phyloP scores from a whole-genome alignment of 2,329 filamentous ascomycete species.

The Ilyonectria sp. region DNA sequence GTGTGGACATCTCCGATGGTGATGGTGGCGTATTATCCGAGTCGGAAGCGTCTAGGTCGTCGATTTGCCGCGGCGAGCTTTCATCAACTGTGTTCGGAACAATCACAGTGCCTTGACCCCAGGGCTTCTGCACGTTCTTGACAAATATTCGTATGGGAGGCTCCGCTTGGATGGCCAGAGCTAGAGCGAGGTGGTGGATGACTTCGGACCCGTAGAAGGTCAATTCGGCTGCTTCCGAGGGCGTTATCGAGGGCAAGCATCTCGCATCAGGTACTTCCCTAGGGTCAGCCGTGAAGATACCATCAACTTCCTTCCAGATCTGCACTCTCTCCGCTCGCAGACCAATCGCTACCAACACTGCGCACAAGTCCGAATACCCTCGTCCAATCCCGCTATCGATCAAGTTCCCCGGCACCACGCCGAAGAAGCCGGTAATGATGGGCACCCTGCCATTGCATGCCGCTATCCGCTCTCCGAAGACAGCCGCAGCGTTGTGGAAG shows the following conservation, averaged over 20 bases:
- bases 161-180: slow-evolving; percentile 87
- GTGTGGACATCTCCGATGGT: slow-evolving; percentile 56
- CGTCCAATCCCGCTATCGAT: slow-evolving; percentile 91
- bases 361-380: slow-evolving; percentile 97
- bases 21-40: slow-evolving; percentile 70
- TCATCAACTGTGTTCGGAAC: slow-evolving; percentile 73
- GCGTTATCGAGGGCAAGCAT: slow-evolving; percentile 88
- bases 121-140: slow-evolving; percentile 92
- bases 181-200: slow-evolving; percentile 99
- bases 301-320: slow-evolving; percentile 99
- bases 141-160: slow-evolving; percentile 88
- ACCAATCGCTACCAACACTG: slow-evolving; percentile 90
- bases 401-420: slow-evolving; percentile 90
- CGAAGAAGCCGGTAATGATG: slow-evolving; percentile 94
- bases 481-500: slow-evolving; percentile 79
- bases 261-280: slow-evolving; percentile 94
- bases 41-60: slow-evolving; percentile 50
- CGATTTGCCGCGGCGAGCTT: too few relatives aligned
- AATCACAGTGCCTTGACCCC: slow-evolving; percentile 84
- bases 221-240: slow-evolving; percentile 94
- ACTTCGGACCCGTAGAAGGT: slow-evolving; percentile 97
- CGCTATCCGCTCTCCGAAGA: slow-evolving; percentile 75
- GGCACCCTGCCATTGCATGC: slow-evolving; percentile 79
- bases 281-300: slow-evolving; percentile 88
- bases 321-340: slow-evolving; percentile 89